Percentiles rank a stretch among this genome's conserved stretches.
phyloP scores from a whole-genome alignment of 2,329 filamentous ascomycete species.

The Xylariaceae sp. region DNA sequence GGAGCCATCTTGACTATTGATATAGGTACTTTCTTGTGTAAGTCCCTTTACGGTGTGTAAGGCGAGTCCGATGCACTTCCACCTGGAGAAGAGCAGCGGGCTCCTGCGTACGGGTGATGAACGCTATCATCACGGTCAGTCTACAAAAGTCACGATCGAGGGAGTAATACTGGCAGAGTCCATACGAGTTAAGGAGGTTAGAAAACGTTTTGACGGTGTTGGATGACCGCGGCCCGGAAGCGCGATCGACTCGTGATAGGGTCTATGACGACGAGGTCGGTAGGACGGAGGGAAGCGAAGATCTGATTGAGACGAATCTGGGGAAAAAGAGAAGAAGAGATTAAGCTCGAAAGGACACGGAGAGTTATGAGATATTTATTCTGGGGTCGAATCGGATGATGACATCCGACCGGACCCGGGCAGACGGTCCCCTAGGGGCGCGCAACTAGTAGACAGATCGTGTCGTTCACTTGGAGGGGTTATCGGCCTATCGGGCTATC shows the following conservation, averaged over 20 bases:
- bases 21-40: constrained; percentile 12
- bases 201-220: constrained; percentile 89
- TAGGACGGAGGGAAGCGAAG: background rate
- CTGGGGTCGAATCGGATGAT: background rate
- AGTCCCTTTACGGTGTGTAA: constrained; percentile 49
- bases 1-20: constrained; percentile 68
- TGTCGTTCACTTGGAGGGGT: too few relatives aligned
- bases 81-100: constrained; percentile 77
- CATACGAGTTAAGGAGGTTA: constrained; percentile 95
- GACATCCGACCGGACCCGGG: background rate
- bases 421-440: background rate
- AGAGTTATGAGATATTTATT: background rate
- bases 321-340: background rate
- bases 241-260: constrained; percentile 44
- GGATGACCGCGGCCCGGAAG: constrained; percentile 54
- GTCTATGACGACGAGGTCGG: constrained; percentile 1
- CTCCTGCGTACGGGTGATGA: constrained; percentile 95
- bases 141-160: constrained; percentile 12
- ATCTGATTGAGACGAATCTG: background rate
- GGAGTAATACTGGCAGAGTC: background rate
- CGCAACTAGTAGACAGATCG: background rate
- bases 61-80: constrained; percentile 72
- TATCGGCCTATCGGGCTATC: background rate
- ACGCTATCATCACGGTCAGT: constrained; percentile 48
- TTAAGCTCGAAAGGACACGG: background rate